Conservation (phyloP, 306 rosid species). For the Acacia confusa region DNA sequence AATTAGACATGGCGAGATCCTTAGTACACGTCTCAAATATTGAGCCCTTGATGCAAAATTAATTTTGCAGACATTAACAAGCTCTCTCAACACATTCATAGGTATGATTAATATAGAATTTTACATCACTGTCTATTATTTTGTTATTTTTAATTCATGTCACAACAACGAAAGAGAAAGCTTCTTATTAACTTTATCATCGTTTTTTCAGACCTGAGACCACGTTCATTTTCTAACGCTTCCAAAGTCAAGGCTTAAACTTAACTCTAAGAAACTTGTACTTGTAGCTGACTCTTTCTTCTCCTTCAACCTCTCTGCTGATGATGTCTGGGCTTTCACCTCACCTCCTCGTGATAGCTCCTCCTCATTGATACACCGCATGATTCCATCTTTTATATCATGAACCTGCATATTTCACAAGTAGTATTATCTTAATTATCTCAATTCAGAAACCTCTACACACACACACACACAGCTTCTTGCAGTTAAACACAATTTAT, state of each 20-base stretch:
- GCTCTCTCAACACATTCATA: conserved; percentile 8
- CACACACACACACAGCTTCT: neutral
- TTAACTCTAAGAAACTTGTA: conserved; percentile 45
- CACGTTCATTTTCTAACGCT: neutral
- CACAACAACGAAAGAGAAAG: conserved; percentile 58
- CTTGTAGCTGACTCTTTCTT: conserved; percentile 33
- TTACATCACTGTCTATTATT: neutral
- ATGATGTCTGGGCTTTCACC: neutral
- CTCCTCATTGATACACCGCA: conserved; percentile 14
- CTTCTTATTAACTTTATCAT: conserved; percentile 35
- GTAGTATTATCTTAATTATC: neutral
- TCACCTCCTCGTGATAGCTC: conserved; percentile 7
- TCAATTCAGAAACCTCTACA: neutral
- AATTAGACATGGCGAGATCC: conserved; percentile 54
- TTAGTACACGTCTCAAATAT: conserved; percentile 53
- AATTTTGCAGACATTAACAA: conserved; percentile 17
- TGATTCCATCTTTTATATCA: conserved; percentile 5
- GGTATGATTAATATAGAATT: neutral
- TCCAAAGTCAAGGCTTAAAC: conserved; percentile 44
- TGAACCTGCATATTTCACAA: conserved; percentile 37
- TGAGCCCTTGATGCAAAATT: conserved; percentile 1
- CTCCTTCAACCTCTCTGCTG: conserved; percentile 27
- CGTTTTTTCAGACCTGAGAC: conserved; percentile 11
- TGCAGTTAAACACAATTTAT: neutral
- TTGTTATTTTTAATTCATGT: neutral